Conservation (phyloP, 1,139 yeast genomes). For the Scheffersomyces lignicola region DNA sequence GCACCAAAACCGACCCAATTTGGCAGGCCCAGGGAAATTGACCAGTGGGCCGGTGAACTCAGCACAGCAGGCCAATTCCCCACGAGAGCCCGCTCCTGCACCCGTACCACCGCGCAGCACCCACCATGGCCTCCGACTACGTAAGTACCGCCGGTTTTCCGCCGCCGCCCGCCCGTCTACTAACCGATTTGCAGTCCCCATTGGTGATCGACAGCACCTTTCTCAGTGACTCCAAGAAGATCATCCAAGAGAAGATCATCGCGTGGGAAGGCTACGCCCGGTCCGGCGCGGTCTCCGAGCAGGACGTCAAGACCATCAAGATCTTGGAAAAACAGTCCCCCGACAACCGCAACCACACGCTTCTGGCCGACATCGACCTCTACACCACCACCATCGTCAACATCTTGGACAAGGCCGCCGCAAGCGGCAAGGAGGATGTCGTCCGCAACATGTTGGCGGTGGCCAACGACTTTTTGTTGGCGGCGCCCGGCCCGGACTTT, state of each 20-base stretch:
- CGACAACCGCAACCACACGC: conserved; percentile 39
- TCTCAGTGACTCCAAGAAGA: conserved; percentile 71
- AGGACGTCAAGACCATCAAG: conserved; percentile 67
- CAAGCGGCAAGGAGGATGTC: conserved; percentile 61
- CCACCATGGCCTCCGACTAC: conserved; percentile 9
- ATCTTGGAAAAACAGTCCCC: conserved; percentile 57
- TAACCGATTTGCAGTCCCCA: conserved; percentile 19
- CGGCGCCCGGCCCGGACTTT: conserved; percentile 43
- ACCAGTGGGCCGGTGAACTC: background rate
- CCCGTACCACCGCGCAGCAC: background rate
- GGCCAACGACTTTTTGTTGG: conserved; percentile 58
- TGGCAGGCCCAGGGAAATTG: background rate
- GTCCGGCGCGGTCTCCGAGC: conserved; percentile 63
- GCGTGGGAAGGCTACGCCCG: conserved; percentile 94
- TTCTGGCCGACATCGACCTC: conserved; percentile 45
- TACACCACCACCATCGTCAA: conserved; percentile 61
- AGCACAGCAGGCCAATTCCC: conserved; percentile 1
- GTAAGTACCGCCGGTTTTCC: conserved; percentile 8
- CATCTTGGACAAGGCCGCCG: conserved; percentile 50
- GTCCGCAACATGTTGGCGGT: conserved; percentile 72
- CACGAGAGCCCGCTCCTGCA: background rate
- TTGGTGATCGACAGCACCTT: conserved; percentile 58
- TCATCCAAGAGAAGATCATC: conserved; percentile 76
- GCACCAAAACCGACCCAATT: conserved; percentile 1
- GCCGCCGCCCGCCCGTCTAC: too few relatives aligned